Conservation (phyloP, 2,329 filamentous ascomycete species). For the Balansia obtecta region DNA sequence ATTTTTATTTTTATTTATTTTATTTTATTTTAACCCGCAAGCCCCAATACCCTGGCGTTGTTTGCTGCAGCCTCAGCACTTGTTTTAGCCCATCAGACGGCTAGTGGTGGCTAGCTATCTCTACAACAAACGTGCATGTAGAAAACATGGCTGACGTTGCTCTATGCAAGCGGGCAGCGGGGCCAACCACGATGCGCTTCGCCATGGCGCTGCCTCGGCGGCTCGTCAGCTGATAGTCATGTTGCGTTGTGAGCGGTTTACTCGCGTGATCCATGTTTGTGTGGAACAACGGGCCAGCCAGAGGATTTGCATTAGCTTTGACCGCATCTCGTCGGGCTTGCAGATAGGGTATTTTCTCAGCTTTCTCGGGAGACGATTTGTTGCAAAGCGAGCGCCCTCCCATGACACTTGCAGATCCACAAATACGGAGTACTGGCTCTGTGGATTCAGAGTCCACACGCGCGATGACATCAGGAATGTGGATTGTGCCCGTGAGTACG, state of each 20-base stretch:
- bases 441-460: background rate
- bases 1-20: too few relatives aligned
- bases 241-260: background rate
- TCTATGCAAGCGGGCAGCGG: background rate
- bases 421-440: background rate
- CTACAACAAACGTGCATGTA: background rate
- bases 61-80: too few relatives aligned
- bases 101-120: background rate
- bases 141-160: background rate
- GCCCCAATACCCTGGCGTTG: too few relatives aligned
- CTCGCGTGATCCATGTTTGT: constrained; percentile 4
- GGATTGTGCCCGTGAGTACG: background rate
- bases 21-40: too few relatives aligned
- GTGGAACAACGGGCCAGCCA: constrained; percentile 1
- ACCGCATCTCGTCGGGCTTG: background rate
- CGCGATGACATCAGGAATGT: background rate
- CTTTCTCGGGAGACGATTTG: background rate
- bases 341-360: background rate
- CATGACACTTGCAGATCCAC: too few relatives aligned
- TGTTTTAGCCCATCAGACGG: too few relatives aligned
- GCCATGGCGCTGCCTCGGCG: constrained; percentile 1
- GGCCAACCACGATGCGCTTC: background rate
- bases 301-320: background rate
- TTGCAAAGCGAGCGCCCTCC: too few relatives aligned
- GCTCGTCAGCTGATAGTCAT: constrained; percentile 1